A percentile compares a stretch with the other conserved stretches of the same genome.
Evolutionary conservation across 257 asterid genomes (phyloP).

Genomic region (Primulina huaijiensis): DNA sequence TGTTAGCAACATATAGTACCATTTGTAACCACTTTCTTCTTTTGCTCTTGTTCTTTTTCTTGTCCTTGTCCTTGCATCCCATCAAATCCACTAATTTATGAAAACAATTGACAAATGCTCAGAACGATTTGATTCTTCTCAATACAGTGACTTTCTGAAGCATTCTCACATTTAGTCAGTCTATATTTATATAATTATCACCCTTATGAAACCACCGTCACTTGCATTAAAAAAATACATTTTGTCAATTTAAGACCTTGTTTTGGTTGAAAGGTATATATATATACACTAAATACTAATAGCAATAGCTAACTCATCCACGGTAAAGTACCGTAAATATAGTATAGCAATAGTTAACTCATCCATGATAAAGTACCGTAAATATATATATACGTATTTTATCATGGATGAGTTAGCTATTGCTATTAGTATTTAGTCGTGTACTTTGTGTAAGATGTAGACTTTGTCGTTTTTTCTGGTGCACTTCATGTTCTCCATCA

Average conservation of each 20-base stretch:
- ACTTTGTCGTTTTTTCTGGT: not conserved
- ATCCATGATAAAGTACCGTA: no score
- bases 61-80: not conserved
- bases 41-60: not conserved
- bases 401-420: not conserved
- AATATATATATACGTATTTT: no score
- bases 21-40: not conserved
- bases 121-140: not conserved
- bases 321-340: no score
- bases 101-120: not conserved
- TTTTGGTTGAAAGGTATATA: not conserved
- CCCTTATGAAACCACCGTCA: not conserved
- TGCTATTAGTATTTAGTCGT: not conserved
- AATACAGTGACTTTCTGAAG: not conserved
- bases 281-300: no score
- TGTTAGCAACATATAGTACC: not conserved
- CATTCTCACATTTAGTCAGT: slow-evolving; percentile 14
- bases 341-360: no score
- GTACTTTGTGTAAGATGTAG: not conserved
- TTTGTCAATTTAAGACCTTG: not conserved
- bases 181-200: not conserved
- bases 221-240: not conserved
- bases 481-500: not conserved
- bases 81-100: slow-evolving; percentile 1
- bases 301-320: no score